Evolutionary conservation across 306 rosid species (phyloP).

Genomic region (Citrullus amarus): DNA sequence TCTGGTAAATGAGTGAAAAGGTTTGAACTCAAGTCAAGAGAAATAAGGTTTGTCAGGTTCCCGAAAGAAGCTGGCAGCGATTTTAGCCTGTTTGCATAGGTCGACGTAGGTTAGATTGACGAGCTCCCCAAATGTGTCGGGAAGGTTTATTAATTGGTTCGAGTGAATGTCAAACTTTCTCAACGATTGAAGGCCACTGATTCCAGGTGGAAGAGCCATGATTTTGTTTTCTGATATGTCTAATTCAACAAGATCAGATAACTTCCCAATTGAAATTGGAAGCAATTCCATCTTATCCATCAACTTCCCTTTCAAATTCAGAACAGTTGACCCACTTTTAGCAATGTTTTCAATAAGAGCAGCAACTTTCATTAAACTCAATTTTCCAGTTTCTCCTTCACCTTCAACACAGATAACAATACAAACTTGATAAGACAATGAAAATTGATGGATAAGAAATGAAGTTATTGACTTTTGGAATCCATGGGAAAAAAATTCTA

Average conservation of each 20-base stretch:
- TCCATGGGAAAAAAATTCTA: not conserved
- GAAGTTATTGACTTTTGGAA: conserved; percentile 4
- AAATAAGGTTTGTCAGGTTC: conserved; percentile 49
- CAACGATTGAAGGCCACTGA: conserved; percentile 54
- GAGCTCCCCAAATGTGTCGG: conserved; percentile 69
- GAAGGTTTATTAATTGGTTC: conserved; percentile 79
- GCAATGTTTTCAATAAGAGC: conserved; percentile 62
- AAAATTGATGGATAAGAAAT: not conserved
- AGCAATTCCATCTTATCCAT: conserved; percentile 78
- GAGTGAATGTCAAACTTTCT: conserved; percentile 74
- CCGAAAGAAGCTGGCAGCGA: conserved; percentile 66
- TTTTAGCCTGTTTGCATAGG: conserved; percentile 56
- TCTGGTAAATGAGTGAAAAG: conserved; percentile 52
- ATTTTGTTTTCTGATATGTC: conserved; percentile 75
- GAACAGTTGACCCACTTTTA: conserved; percentile 36
- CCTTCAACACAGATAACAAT: conserved; percentile 14
- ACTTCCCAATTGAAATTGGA: conserved; percentile 76
- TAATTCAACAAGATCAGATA: conserved; percentile 44
- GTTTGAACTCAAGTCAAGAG: conserved; percentile 72
- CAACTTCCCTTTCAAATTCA: conserved; percentile 72
- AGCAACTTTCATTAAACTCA: conserved; percentile 80
- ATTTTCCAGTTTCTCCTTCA: conserved; percentile 40
- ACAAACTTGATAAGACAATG: not conserved
- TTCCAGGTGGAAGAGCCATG: conserved; percentile 75
- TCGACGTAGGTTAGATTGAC: conserved; percentile 60